A percentile compares a stretch with the other conserved stretches of the same genome.
These are phyloP conservation scores for Elsinoe necatrix DNA, from an alignment of 2,329 filamentous ascomycete species.

Conservation along the genomic window DNA sequence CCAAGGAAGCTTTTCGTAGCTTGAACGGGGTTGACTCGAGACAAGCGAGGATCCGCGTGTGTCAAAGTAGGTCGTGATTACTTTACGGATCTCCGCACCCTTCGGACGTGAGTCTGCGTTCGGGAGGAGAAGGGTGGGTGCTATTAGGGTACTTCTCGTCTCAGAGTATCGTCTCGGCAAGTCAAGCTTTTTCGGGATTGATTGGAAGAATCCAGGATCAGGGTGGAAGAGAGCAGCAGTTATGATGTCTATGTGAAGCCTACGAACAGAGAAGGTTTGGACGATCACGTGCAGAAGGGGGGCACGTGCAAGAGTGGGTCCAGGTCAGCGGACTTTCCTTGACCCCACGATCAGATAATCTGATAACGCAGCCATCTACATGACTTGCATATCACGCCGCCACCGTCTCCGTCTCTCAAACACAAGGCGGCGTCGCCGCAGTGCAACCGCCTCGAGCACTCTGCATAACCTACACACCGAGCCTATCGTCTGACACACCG, in stretches of 20 bases:
- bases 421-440: not conserved
- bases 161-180: not conserved
- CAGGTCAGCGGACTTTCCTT: not conserved
- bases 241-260: not conserved
- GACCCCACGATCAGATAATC: conserved; percentile 8
- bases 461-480: not conserved
- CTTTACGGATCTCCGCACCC: not conserved
- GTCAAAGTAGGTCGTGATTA: not conserved
- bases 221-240: no score
- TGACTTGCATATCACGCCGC: not conserved
- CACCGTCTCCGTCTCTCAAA: not conserved
- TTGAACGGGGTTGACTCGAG: not conserved
- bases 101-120: not conserved
- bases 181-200: not conserved
- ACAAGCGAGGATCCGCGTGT: not conserved
- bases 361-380: conserved; percentile 8
- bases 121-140: not conserved
- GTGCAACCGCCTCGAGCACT: not conserved
- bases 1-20: not conserved
- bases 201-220: no score
- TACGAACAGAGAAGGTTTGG: not conserved
- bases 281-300: not conserved
- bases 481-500: not conserved
- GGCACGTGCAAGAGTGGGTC: not conserved
- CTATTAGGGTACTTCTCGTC: not conserved